Evolutionary conservation across 805 yeast genomes (phyloP).

Genomic region (Starmerella apicola): DNA sequence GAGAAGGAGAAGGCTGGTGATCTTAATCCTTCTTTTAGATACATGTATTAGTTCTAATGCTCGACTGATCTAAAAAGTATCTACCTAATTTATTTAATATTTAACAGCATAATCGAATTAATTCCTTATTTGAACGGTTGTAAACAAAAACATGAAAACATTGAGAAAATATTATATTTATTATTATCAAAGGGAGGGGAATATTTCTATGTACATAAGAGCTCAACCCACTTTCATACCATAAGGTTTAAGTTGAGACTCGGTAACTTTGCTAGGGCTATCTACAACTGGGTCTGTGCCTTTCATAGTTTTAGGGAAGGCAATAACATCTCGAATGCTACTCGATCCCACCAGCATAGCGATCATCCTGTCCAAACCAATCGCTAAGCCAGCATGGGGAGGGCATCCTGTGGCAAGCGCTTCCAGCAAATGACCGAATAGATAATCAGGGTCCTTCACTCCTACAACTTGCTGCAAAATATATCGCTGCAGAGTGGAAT

Average conservation of each 20-base stretch:
- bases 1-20: slow-evolving; percentile 25
- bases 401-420: slow-evolving; percentile 91
- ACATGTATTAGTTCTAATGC: slow-evolving; percentile 25
- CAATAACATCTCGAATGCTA: slow-evolving; percentile 84
- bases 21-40: slow-evolving; percentile 25
- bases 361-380: slow-evolving; percentile 87
- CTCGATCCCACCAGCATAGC: slow-evolving; percentile 73
- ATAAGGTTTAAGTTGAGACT: slow-evolving; percentile 40
- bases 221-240: slow-evolving; percentile 29
- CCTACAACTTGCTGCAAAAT: slow-evolving; percentile 54
- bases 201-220: no score
- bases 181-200: no score
- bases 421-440: slow-evolving; percentile 75
- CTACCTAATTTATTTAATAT: not conserved
- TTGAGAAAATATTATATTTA: no score
- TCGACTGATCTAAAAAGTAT: no score
- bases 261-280: slow-evolving; percentile 58
- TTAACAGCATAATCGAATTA: no score
- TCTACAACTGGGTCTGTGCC: slow-evolving; percentile 83
- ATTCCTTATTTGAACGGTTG: not conserved
- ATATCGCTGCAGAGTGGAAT: slow-evolving; percentile 59
- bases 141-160: no score
- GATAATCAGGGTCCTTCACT: slow-evolving; percentile 41
- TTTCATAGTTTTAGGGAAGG: slow-evolving; percentile 85
- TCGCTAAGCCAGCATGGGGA: slow-evolving; percentile 95